Base-by-base conservation (phyloP, 78 protist species). In the Dictyostelium citrinum region DNA sequence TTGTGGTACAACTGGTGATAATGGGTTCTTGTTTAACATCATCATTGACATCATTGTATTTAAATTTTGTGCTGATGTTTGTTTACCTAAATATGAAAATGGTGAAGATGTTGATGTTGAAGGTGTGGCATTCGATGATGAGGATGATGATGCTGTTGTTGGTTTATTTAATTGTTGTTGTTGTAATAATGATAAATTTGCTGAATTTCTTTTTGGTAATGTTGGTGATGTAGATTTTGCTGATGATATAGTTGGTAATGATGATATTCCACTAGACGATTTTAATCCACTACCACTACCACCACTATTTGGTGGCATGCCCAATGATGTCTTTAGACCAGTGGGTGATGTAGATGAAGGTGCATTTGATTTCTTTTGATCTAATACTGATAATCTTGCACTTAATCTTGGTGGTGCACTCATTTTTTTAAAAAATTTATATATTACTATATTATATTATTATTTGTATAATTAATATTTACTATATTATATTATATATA, bases 401-500 rank as follows among this genome's bases (percentile, higher is more conserved):
- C 93, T 88, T 33, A 88, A n/a, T 79, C 93, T 76, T 22, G 93
- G 93, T 67, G 77, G 77, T 70, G 77, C 77, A 70, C 77, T 70
- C 77, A 70, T 70, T 16, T 68, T 31, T 31, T 31, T 31, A 68
- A n/a, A 29, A 0, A 12, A 39, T 39, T 5, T 39, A 39, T 2
- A 39, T 5, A 39, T 39, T 5, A n/a, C n/a, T 39, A 39, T 37
- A 39, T 39, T 39, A 39, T 39, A 58, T 22, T 58, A 58, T 51
- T 51, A 7, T 51, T 16, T 51, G 1, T 51, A 7, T 51, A 7
- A 2, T 51, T 51, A 7, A 5, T 39, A 5, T 39, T 39, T 39
- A 5, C 4, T 39, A 5, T 39, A 39, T 39, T 61, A 61, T 6
- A 7, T 14, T 31, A 29, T 24, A 68, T 68, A 12, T 29, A 68